Evolutionary conservation across 208 protist species (phyloP).

Genomic region (Trypanosoma scelopori): DNA sequence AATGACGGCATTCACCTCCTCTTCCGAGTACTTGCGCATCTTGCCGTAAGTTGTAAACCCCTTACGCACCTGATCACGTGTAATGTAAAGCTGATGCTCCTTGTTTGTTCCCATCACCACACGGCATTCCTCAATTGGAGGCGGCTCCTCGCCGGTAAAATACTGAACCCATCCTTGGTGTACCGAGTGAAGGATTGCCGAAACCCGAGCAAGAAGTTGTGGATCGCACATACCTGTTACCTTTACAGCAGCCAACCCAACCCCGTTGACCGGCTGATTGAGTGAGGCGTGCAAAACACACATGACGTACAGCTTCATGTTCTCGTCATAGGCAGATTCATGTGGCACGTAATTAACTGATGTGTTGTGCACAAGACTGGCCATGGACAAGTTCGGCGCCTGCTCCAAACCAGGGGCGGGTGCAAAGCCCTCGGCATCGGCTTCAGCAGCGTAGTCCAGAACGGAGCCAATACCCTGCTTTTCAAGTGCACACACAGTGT

Average conservation of each 20-base stretch:
- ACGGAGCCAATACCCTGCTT: constrained; percentile 85
- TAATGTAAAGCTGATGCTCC: constrained; percentile 66
- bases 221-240: constrained; percentile 92
- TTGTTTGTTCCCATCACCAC: constrained; percentile 73
- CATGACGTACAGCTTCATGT: constrained; percentile 93
- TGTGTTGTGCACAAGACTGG: constrained; percentile 52
- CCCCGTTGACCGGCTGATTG: constrained; percentile 53
- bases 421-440: constrained; percentile 74
- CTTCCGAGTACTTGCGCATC: constrained; percentile 40
- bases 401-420: constrained; percentile 52
- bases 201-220: constrained; percentile 88
- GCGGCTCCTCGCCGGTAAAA: constrained; percentile 70
- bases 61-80: constrained; percentile 60
- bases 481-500: constrained; percentile 71
- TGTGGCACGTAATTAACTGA: constrained; percentile 69
- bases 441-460: constrained; percentile 95
- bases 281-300: constrained; percentile 86
- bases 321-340: constrained; percentile 79
- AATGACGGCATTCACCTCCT: constrained; percentile 55
- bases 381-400: constrained; percentile 72
- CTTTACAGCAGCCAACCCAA: constrained; percentile 89
- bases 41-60: constrained; percentile 46
- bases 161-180: constrained; percentile 77
- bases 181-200: constrained; percentile 85
- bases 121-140: constrained; percentile 86